Conservation (phyloP, 208 protist species). For the Trypanosoma conorhini region DNA sequence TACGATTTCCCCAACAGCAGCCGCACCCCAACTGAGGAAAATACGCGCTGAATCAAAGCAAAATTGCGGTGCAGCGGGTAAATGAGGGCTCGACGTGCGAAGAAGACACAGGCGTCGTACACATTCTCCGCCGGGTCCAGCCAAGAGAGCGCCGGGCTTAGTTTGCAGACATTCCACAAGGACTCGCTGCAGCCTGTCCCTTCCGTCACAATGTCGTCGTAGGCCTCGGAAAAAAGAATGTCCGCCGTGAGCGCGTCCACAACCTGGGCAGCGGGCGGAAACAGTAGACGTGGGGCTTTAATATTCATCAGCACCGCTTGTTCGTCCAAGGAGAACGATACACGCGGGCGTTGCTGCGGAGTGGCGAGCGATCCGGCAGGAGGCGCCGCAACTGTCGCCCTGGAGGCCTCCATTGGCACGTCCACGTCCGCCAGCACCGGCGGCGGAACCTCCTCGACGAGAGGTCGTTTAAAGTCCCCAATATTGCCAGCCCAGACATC, state of each 20-base stretch:
- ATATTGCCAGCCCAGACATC: conserved; percentile 83
- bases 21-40: conserved; percentile 69
- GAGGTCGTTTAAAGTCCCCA: conserved; percentile 61
- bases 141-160: conserved; percentile 82
- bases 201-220: conserved; percentile 89
- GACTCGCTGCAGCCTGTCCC: conserved; percentile 86
- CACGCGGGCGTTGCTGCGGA: conserved; percentile 39
- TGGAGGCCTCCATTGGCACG: background rate
- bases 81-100: conserved; percentile 71
- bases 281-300: conserved; percentile 51
- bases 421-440: background rate
- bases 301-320: conserved; percentile 45
- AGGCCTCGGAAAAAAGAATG: conserved; percentile 82
- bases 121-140: conserved; percentile 75
- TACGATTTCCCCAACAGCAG: conserved; percentile 69
- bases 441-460: conserved; percentile 50
- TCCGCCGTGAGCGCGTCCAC: conserved; percentile 81
- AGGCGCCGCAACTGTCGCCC: background rate
- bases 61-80: conserved; percentile 90
- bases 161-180: conserved; percentile 85
- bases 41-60: conserved; percentile 67
- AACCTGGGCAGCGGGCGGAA: conserved; percentile 37
- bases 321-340: conserved; percentile 62
- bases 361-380: conserved; percentile 38
- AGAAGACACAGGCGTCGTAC: conserved; percentile 79